These are phyloP conservation scores for Paramecium biaurelia DNA, from an alignment of 73 alveolate species.

Conservation along the genomic window DNA sequence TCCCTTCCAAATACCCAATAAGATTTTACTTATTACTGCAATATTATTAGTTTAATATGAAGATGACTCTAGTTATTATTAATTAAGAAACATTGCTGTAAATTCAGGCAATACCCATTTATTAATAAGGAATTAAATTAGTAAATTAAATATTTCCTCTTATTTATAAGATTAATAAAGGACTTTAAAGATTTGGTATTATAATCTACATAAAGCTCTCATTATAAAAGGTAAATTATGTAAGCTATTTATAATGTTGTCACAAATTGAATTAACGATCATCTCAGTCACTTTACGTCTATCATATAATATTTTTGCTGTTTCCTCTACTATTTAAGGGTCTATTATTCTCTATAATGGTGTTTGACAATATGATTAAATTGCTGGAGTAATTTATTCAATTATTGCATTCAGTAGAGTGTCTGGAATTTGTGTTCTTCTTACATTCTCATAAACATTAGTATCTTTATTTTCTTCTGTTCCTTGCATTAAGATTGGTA, in stretches of 20 bases:
- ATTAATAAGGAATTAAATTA: background rate
- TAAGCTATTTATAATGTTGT: background rate
- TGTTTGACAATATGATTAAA: slow-evolving; percentile 2
- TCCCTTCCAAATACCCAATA: background rate
- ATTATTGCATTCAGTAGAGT: background rate
- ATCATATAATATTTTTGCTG: slow-evolving; percentile 39
- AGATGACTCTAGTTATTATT: background rate
- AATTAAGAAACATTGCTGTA: background rate
- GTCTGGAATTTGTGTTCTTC: background rate
- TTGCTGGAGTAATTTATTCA: slow-evolving; percentile 16
- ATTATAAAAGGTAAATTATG: slow-evolving; percentile 18
- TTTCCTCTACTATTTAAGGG: slow-evolving; percentile 14
- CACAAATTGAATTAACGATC: background rate
- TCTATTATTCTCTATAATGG: background rate
- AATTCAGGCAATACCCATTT: slow-evolving; percentile 17
- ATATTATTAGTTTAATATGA: background rate
- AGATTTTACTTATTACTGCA: background rate
- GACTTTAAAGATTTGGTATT: background rate
- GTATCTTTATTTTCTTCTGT: background rate
- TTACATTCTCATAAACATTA: background rate
- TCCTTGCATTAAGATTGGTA: background rate
- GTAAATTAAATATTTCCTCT: background rate
- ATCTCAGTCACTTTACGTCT: slow-evolving; percentile 13
- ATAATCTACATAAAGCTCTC: background rate
- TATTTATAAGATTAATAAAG: background rate